Conservation (phyloP, 2,329 filamentous ascomycete genomes). For the Pyricularia sp. region DNA sequence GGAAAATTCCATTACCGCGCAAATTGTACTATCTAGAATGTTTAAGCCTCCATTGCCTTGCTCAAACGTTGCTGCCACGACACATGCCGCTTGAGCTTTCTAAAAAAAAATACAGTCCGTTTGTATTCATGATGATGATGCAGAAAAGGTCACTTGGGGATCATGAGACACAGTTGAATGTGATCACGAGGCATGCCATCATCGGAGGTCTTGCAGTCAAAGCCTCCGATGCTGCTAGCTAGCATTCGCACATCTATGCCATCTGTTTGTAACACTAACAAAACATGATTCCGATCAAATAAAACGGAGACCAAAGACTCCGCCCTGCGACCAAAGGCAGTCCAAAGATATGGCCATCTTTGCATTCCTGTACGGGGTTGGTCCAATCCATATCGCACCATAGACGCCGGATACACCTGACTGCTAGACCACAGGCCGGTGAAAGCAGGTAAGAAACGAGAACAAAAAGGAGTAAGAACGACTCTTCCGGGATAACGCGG, state of each 20-base stretch:
- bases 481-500: background rate
- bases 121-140: background rate
- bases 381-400: background rate
- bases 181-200: background rate
- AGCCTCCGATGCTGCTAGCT: background rate
- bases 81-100: background rate
- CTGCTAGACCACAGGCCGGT: background rate
- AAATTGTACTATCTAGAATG: no score
- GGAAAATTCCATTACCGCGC: no score
- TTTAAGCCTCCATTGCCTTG: no score
- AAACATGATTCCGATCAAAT: background rate
- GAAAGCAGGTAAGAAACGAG: background rate
- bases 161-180: background rate
- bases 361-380: background rate
- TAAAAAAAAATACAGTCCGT: background rate
- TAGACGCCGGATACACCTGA: background rate
- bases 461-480: background rate
- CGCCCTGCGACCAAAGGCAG: background rate
- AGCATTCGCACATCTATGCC: background rate
- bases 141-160: background rate
- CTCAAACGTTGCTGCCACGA: no score
- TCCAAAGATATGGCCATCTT: background rate
- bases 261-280: conserved; percentile 1
- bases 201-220: background rate
- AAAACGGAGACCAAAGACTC: background rate